Percentiles rank a stretch among this genome's conserved stretches.
phyloP scores from a whole-genome alignment of 225 moss, liverwort and hornwort species.

The Ulota crispa region DNA sequence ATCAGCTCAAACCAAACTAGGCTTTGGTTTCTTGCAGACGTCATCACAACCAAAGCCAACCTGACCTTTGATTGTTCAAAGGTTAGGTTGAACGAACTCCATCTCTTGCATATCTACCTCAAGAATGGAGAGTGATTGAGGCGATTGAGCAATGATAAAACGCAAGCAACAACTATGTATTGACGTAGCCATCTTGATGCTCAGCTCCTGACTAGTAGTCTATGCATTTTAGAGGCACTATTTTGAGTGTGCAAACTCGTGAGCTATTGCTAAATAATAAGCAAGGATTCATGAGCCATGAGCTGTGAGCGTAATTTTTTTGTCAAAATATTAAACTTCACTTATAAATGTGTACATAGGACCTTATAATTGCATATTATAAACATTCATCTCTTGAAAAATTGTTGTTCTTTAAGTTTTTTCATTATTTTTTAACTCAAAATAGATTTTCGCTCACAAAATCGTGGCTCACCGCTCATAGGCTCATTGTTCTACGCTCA shows the following conservation, averaged over 20 bases:
- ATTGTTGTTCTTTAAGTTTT: too few species aligned
- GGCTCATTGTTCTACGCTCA: too few species aligned
- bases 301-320: too few species aligned
- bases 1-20: neutral
- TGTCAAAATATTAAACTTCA: too few species aligned
- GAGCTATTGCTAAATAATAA: too few species aligned
- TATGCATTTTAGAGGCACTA: neutral
- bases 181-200: neutral
- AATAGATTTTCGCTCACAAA: too few species aligned
- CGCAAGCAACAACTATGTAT: neutral
- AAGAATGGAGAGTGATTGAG: neutral
- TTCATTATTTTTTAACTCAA: too few species aligned
- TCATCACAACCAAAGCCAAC: neutral
- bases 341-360: too few species aligned
- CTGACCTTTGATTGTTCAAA: neutral
- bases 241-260: neutral
- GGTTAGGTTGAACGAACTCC: neutral
- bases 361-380: too few species aligned
- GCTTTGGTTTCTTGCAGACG: neutral
- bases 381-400: too few species aligned
- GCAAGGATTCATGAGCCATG: too few species aligned
- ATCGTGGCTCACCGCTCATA: too few species aligned
- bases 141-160: neutral
- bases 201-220: neutral
- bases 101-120: neutral